These are phyloP conservation scores for Plasmopara viticola DNA, from an alignment of 352 stramenopile species.

Conservation along the genomic window DNA sequence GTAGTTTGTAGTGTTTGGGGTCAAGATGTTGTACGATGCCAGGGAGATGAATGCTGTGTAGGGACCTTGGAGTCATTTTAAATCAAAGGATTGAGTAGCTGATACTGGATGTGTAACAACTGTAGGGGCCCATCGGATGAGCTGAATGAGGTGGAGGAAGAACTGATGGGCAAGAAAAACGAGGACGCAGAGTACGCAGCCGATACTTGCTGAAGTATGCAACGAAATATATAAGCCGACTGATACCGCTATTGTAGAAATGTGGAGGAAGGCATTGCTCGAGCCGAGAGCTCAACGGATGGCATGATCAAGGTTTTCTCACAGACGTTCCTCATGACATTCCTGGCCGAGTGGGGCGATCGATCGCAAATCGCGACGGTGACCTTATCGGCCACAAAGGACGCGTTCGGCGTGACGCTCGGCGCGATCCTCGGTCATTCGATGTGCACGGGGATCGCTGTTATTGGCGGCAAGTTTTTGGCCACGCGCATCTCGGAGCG, in stretches of 20 bases:
- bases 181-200: conserved; percentile 52
- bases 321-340: conserved; percentile 96
- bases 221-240: not conserved
- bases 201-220: not conserved
- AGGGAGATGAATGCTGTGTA: conserved; percentile 77
- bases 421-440: conserved; percentile 95
- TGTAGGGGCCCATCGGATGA: conserved; percentile 71
- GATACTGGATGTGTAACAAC: not conserved
- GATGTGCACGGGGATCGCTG: conserved; percentile 97
- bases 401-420: conserved; percentile 92
- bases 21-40: conserved; percentile 90
- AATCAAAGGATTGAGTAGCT: conserved; percentile 4
- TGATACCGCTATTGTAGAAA: conserved; percentile 10
- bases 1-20: conserved; percentile 96
- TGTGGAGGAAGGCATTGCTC: conserved; percentile 25
- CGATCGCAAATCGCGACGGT: conserved; percentile 99
- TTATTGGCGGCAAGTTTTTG: conserved; percentile 96
- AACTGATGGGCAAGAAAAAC: conserved; percentile 79
- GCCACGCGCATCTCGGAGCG: conserved; percentile 96
- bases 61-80: conserved; percentile 5
- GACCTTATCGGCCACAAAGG: conserved; percentile 94
- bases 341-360: conserved; percentile 98
- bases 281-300: conserved; percentile 26
- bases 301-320: conserved; percentile 87
- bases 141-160: conserved; percentile 75